phyloP scores from a whole-genome alignment of 306 rosid genomes.

The Quercus agrifolia region DNA sequence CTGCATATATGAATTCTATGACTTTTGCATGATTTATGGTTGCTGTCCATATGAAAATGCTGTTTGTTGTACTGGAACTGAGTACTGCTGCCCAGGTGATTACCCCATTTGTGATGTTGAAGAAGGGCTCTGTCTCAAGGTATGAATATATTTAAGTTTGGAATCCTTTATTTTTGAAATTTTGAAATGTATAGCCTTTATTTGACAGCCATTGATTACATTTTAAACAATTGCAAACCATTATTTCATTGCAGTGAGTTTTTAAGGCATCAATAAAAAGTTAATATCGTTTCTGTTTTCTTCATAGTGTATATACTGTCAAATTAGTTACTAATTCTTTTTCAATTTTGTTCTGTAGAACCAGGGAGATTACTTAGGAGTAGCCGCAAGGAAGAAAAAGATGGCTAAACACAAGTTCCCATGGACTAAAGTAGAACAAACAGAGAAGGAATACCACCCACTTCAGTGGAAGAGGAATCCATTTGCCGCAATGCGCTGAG shows the following conservation, averaged over 20 bases:
- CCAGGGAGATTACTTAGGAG: constrained; percentile 54
- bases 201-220: not conserved
- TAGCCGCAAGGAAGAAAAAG: constrained; percentile 58
- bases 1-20: constrained; percentile 38
- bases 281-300: not conserved
- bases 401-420: constrained; percentile 66
- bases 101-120: constrained; percentile 66
- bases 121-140: constrained; percentile 65
- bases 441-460: constrained; percentile 29
- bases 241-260: not conserved
- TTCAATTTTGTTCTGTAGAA: constrained; percentile 33
- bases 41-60: constrained; percentile 69
- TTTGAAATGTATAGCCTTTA: not conserved
- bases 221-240: not conserved
- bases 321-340: not conserved
- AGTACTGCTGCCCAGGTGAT: constrained; percentile 68
- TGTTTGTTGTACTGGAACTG: constrained; percentile 64
- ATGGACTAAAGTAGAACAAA: constrained; percentile 50
- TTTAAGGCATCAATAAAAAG: not conserved
- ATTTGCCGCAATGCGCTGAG: constrained; percentile 57
- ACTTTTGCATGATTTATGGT: constrained; percentile 52
- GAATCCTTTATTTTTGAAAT: not conserved
- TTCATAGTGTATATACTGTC: not conserved
- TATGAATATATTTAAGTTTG: constrained; percentile 6
- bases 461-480: constrained; percentile 56